Conservation (phyloP, 352 stramenopile species). For the Thalassiosira mediterranea region DNA sequence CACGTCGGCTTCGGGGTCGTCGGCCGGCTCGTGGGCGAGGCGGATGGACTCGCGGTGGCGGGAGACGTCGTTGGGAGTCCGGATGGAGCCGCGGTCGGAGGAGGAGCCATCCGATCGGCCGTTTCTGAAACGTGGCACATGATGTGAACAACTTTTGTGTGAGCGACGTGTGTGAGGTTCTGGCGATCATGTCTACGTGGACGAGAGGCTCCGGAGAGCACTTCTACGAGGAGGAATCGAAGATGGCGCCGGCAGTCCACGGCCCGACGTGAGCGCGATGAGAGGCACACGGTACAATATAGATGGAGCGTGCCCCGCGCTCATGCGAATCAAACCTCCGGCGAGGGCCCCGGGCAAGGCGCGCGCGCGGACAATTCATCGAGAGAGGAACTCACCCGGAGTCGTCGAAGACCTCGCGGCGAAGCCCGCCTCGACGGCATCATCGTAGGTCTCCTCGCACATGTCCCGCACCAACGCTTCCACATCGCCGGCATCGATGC, state of each 20-base stretch:
- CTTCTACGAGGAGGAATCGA: too few species aligned
- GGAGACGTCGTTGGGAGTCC: not conserved
- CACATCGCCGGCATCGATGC: not conserved
- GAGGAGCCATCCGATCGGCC: not conserved
- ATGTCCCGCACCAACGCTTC: conserved; percentile 16
- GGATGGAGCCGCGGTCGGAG: not conserved
- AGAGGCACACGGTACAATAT: not conserved
- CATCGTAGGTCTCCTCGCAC: conserved; percentile 25
- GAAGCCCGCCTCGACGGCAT: conserved; percentile 32
- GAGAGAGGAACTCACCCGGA: too few species aligned
- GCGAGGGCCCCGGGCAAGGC: too few species aligned
- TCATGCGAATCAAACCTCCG: not conserved
- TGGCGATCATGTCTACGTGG: too few species aligned
- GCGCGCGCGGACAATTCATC: too few species aligned
- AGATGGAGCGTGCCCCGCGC: not conserved
- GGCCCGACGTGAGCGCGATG: too few species aligned
- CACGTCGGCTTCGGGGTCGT: not conserved
- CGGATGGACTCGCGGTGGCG: not conserved
- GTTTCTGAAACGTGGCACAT: too few species aligned
- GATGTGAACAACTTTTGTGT: too few species aligned
- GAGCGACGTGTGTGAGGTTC: too few species aligned
- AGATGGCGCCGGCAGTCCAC: too few species aligned
- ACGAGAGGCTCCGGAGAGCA: too few species aligned
- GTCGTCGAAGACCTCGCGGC: not conserved
- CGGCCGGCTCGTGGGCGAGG: not conserved